Evolutionary conservation across 306 rosid species (phyloP).

Genomic region (Datisca glomerata): DNA sequence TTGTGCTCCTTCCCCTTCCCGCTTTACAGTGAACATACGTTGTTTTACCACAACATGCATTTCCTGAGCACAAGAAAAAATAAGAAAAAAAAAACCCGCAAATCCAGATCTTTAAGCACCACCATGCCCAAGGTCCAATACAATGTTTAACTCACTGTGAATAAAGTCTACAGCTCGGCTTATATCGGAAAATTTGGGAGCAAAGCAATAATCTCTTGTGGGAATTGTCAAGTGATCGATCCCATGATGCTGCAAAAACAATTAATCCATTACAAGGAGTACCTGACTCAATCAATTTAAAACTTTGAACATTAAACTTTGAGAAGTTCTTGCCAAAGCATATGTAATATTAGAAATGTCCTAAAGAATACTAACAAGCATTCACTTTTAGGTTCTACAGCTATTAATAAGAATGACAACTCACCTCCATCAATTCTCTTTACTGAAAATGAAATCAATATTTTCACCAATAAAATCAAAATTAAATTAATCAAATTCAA

Average conservation of each 20-base stretch:
- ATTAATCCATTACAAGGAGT: constrained; percentile 5
- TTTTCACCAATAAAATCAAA: too few species aligned
- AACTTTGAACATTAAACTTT: background rate
- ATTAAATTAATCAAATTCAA: too few species aligned
- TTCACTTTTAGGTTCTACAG: too few species aligned
- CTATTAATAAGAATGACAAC: background rate
- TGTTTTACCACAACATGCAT: constrained; percentile 54
- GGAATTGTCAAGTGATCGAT: constrained; percentile 91
- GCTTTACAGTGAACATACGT: constrained; percentile 99
- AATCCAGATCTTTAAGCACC: too few species aligned
- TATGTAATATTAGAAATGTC: too few species aligned
- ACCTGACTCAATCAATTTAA: background rate
- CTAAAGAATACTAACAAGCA: too few species aligned
- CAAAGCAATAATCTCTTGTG: constrained; percentile 94
- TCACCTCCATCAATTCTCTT: background rate
- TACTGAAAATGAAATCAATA: too few species aligned
- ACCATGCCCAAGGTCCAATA: too few species aligned
- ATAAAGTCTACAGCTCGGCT: constrained; percentile 86
- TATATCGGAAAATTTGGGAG: constrained; percentile 73
- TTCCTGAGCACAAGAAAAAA: constrained; percentile 28
- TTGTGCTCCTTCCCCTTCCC: constrained; percentile 95
- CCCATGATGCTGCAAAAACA: constrained; percentile 70
- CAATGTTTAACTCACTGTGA: constrained; percentile 44
- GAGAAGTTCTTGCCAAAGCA: too few species aligned
- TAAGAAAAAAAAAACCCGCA: background rate